Base-by-base conservation (phyloP, 257 asterid genomes). In the Gardenia jasminoides region DNA sequence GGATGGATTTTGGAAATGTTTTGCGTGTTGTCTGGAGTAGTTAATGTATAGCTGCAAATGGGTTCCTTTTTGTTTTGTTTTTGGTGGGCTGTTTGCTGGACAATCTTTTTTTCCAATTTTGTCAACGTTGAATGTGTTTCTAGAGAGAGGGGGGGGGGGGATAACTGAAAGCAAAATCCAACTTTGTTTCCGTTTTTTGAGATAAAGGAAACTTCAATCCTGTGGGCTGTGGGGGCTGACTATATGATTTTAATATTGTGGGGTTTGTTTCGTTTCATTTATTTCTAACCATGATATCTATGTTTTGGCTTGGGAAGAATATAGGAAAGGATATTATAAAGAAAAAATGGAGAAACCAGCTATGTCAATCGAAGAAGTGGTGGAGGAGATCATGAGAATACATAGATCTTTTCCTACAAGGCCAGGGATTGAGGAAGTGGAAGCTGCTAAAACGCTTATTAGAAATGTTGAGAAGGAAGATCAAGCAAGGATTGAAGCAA, bases 341-440 rank as follows among this genome's bases (percentile, higher is more conserved):
- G 4, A 36, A 52, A 30, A 80, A 78, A 87, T 88, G 93, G 93
- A 87, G 75, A 66, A 85, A 59, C 77, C 85, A 1, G 84, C 75
- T 82, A 82, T 81, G 88, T 78, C 91, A 17, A 81, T 83, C 13
- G 93, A 90, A 67, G 96, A 86, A 39, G 92, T 92, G 44, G 98
- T 94, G 67, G 90, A 83, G n/a, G 88, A 91, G 82, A 90, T 92
- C 77, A 92, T 92, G 97, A 82, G 88, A 56, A 84, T 90, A 52
- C 96, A 94, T 84, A 86, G 92, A 81, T 89, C 96, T 78, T 70
- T 94, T 66, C 97, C 97, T 69, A 48, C 85, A 15, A 84, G 97
- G 74, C 98, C 98, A 4, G 93, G 85, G 66, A 87, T 94, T 70
- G 98, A 92, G 9, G 98, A 92, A 66, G 87, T 92, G 8, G 98